Percentiles rank a stretch among this genome's conserved stretches.
phyloP scores from a whole-genome alignment of 495 filamentous ascomycete genomes.

The Bombardia bombarda region DNA sequence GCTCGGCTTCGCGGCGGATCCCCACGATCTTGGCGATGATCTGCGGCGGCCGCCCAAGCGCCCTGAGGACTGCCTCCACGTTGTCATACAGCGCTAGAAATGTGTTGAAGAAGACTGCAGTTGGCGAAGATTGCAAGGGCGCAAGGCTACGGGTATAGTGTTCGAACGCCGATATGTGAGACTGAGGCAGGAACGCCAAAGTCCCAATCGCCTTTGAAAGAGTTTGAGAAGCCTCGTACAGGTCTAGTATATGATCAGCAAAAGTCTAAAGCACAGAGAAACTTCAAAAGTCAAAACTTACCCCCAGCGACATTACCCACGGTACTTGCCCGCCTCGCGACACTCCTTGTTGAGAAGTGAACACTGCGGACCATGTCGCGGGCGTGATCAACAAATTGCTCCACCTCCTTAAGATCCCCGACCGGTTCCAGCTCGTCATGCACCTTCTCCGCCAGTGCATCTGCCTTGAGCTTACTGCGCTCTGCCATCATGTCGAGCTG shows the following conservation, averaged over 20 bases:
- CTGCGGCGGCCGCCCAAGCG: conserved; percentile 72
- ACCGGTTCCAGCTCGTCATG: conserved; percentile 80
- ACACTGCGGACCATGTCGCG: conserved; percentile 79
- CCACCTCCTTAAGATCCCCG: conserved; percentile 82
- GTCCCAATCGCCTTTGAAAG: conserved; percentile 50
- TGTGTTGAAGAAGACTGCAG: conserved; percentile 61
- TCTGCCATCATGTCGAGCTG: conserved; percentile 86
- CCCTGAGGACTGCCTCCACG: conserved; percentile 67
- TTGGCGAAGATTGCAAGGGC: conserved; percentile 66
- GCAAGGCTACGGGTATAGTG: conserved; percentile 60
- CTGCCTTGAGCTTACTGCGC: conserved; percentile 77
- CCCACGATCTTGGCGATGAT: conserved; percentile 64
- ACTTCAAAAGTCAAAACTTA: conserved; percentile 27
- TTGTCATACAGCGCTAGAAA: conserved; percentile 71
- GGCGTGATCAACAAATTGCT: conserved; percentile 84
- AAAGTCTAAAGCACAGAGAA: conserved; percentile 19
- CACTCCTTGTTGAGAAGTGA: conserved; percentile 69
- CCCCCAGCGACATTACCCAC: conserved; percentile 48
- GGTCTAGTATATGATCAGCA: conserved; percentile 41
- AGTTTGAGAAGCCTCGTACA: conserved; percentile 59
- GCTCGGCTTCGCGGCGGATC: conserved; percentile 61
- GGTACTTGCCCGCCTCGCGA: conserved; percentile 61
- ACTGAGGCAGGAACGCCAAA: conserved; percentile 56
- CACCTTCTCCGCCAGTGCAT: conserved; percentile 71
- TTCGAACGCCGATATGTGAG: conserved; percentile 62